These are phyloP conservation scores for Pezicula radicicola DNA, from an alignment of 2,329 filamentous ascomycete genomes.

Conservation along the genomic window DNA sequence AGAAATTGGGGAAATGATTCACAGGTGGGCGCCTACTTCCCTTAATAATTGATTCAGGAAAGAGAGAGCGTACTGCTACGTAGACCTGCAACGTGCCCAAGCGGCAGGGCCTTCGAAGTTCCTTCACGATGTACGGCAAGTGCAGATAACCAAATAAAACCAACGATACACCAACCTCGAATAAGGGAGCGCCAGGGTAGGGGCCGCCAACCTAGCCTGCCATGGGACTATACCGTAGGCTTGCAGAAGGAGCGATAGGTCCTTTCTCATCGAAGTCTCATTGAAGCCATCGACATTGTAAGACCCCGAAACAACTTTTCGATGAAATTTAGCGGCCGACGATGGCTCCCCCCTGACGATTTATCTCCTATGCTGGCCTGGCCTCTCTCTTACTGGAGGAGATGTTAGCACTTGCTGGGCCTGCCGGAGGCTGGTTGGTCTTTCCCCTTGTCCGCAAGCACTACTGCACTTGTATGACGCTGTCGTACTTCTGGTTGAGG, in stretches of 20 bases:
- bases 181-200: background rate
- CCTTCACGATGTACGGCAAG: background rate
- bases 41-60: background rate
- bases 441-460: background rate
- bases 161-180: background rate
- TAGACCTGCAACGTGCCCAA: too few relatives aligned
- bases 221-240: background rate
- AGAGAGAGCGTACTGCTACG: background rate
- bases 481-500: slow-evolving; percentile 10
- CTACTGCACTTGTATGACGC: slow-evolving; percentile 6
- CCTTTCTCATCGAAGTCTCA: too few relatives aligned
- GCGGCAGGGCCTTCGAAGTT: background rate
- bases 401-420: slow-evolving; percentile 1
- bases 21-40: too few relatives aligned
- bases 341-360: too few relatives aligned
- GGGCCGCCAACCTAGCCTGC: background rate
- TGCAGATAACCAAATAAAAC: background rate
- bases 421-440: slow-evolving; percentile 3
- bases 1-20: too few relatives aligned
- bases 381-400: too few relatives aligned
- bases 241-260: too few relatives aligned
- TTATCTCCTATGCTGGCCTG: too few relatives aligned
- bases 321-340: too few relatives aligned
- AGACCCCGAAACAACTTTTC: too few relatives aligned
- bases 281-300: too few relatives aligned